Base-by-base conservation (phyloP, 2,329 filamentous ascomycete species). In the Apiospora sp. region DNA sequence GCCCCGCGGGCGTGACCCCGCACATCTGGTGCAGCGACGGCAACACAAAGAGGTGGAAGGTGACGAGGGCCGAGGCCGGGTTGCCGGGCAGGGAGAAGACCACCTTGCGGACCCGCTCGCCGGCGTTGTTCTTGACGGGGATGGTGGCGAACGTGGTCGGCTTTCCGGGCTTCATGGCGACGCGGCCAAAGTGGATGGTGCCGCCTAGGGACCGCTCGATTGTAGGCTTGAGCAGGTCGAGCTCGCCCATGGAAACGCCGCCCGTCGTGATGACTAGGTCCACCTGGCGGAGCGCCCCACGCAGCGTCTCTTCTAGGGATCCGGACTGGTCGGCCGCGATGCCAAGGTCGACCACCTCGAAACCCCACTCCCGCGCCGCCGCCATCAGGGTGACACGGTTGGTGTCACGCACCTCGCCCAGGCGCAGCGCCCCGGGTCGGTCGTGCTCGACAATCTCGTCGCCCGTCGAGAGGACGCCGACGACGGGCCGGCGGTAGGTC, bases 131-230 rank as follows among this genome's bases (percentile, higher is more conserved):
- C 81, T 91, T 92, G 51, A 89, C 86, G 0, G 94, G 92, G 0
- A 98, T 89, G 0, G 94, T 98, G 2, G 96, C 96, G 81, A 99
- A 99, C 0, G 96, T 99, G 0, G 95, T 98, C 2, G 96, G 96
- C 83, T 98, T 99, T 5, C 96, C 96, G 0, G 96, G 96, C 85
- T 99, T 99, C 96, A 99, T 98, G 71, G 92, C 90, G 3, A 99
- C 96, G 3, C 96, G 92, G 34, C 96, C 96, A 78, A 99, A 99
- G 82, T 98, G 96, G 76, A 99, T 98, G 0, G 92, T 96, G 10
- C 96, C 96, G 72, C 95, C 94, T 0, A 99, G 89, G 1, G 91
- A 88, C 58, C 96, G 92, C 85, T 98, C 96, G 78, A 99, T 94
- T 0, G 96, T 98, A 0, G 96, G 96, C 81, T 99, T 99, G 27